Percentiles rank a stretch among this genome's conserved stretches.
These are phyloP conservation scores for Aspergillus pseudoviridinutans DNA, from an alignment of 2,329 filamentous ascomycete genomes.

Conservation along the genomic window DNA sequence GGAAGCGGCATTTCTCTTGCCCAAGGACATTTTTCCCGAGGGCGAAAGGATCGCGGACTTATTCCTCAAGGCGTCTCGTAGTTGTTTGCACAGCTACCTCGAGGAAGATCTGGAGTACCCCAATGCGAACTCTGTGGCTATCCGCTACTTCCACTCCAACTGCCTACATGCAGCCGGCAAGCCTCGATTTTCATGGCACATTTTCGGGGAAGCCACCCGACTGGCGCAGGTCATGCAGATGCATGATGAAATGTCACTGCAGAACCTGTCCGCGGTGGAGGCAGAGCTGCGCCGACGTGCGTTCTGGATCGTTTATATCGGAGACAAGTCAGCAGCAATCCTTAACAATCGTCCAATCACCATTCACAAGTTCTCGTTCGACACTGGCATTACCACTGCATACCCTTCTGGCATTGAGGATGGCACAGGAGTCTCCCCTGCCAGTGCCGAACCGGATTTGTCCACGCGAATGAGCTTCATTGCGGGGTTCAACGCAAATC, in stretches of 20 bases:
- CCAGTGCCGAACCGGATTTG: constrained; percentile 2
- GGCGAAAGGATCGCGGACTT: constrained; percentile 36
- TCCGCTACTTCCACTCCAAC: constrained; percentile 47
- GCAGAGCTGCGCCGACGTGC: constrained; percentile 25
- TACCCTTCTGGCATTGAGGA: constrained; percentile 20
- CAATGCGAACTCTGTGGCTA: constrained; percentile 41
- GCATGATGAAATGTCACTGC: constrained; percentile 38
- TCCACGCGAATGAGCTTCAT: constrained; percentile 28
- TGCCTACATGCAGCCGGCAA: constrained; percentile 44
- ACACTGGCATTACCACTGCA: constrained; percentile 37
- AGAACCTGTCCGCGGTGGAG: constrained; percentile 36
- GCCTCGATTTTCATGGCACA: constrained; percentile 44
- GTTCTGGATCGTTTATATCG: constrained; percentile 23
- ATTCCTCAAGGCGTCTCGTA: constrained; percentile 40
- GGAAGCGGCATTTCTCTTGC: constrained; percentile 40
- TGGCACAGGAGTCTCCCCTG: constrained; percentile 17
- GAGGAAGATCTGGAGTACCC: constrained; percentile 43
- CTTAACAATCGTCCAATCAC: constrained; percentile 42
- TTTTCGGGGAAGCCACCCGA: constrained; percentile 44
- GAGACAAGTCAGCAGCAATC: constrained; percentile 20
- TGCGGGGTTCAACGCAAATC: constrained; percentile 42
- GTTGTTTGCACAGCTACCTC: constrained; percentile 37
- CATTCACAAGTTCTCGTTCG: constrained; percentile 43
- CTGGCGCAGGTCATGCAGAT: constrained; percentile 44
- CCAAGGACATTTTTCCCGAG: constrained; percentile 39